phyloP scores from a whole-genome alignment of 2,329 filamentous ascomycete genomes.

The Xylariaceae sp. region DNA sequence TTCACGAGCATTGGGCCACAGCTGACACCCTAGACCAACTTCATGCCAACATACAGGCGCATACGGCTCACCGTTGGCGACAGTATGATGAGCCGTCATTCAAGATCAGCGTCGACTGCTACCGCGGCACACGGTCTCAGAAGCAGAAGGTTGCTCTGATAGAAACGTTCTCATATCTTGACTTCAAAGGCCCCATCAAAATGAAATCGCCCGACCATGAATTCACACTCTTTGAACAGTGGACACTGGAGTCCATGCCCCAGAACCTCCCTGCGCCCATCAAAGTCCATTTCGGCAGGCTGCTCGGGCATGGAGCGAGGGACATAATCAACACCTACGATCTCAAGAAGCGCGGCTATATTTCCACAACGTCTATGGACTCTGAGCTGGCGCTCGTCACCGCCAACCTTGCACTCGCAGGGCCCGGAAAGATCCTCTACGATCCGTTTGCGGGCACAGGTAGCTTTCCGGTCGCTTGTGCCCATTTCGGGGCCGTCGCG shows the following conservation, averaged over 20 bases:
- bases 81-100: slow-evolving; percentile 65
- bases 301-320: slow-evolving; percentile 62
- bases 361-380: slow-evolving; percentile 96
- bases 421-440: slow-evolving; percentile 80
- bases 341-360: slow-evolving; percentile 89
- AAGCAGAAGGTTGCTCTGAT: slow-evolving; percentile 69
- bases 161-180: slow-evolving; percentile 74
- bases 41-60: slow-evolving; percentile 58
- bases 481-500: slow-evolving; percentile 80
- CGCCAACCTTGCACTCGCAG: slow-evolving; percentile 82
- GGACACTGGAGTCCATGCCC: slow-evolving; percentile 52
- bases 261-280: slow-evolving; percentile 51
- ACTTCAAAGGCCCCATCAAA: slow-evolving; percentile 71
- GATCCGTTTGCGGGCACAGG: slow-evolving; percentile 96
- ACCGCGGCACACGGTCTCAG: slow-evolving; percentile 65
- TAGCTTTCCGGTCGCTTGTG: slow-evolving; percentile 84
- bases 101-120: slow-evolving; percentile 81
- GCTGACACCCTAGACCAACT: slow-evolving; percentile 64
- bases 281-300: slow-evolving; percentile 67
- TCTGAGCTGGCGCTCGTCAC: slow-evolving; percentile 87
- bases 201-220: slow-evolving; percentile 71
- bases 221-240: slow-evolving; percentile 82
- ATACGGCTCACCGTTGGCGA: slow-evolving; percentile 62
- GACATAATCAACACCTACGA: slow-evolving; percentile 71
- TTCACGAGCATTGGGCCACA: slow-evolving; percentile 85